Evolutionary conservation across 305 asterid species (phyloP).

Genomic region (Solanum hybrid): DNA sequence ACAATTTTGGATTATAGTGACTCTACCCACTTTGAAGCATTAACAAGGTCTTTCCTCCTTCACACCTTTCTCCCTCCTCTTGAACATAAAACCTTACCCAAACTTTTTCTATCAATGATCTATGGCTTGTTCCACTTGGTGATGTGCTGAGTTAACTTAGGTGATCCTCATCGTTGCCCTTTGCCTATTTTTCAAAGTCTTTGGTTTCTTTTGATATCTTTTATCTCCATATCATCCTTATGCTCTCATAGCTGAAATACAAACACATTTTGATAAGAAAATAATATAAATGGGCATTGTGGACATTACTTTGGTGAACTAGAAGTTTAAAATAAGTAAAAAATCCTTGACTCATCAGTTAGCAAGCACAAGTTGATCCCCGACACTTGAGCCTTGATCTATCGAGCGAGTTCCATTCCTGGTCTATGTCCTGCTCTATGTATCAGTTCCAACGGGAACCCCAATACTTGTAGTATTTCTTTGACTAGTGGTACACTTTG

Average conservation of each 20-base stretch:
- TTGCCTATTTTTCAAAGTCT: neutral
- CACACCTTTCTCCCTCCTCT: neutral
- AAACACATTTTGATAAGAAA: neutral
- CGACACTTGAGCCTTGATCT: neutral
- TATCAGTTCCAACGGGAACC: neutral
- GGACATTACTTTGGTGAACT: neutral
- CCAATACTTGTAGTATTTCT: neutral
- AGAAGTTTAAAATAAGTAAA: neutral
- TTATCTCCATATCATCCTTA: neutral
- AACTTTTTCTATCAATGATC: too few species aligned
- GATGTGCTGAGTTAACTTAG: neutral
- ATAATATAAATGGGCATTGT: neutral
- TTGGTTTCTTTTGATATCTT: neutral
- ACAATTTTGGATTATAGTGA: neutral
- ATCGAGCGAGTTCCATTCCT: neutral
- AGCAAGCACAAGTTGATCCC: neutral
- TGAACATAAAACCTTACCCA: neutral
- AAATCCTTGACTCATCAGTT: neutral
- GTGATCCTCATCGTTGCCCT: neutral
- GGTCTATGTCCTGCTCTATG: neutral
- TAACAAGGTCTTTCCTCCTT: neutral
- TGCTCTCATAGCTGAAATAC: neutral
- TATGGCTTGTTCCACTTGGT: neutral
- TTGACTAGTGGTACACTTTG: neutral
- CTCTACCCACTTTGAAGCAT: neutral